Evolutionary conservation across 768 basidiomycete genomes (phyloP), one percentile per base, ranked within the genome.

Genomic region (Megacollybia marginata): DNA sequence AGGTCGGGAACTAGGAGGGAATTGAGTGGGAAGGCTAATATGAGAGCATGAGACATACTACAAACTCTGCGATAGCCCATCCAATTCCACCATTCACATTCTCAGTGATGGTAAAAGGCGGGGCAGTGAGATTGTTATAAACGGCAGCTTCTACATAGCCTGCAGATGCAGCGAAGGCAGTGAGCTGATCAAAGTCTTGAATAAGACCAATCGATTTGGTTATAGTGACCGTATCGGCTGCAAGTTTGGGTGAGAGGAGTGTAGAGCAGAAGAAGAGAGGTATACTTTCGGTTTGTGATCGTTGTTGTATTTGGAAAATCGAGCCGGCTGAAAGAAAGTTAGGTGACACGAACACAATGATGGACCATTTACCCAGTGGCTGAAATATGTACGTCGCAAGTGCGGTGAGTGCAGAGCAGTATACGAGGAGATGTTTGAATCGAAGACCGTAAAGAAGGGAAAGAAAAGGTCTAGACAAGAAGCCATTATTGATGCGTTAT

Each of bases 51-150:
- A 31, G 32, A 51, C 69, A 40, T 51, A 80, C 83, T 23, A 61
- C 52, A 51, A 84, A 83, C 52, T 73, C 61, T 1, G 76, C 73
- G 19, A 73, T 72, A 7, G 83, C 69, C 83, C 83, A 86, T 1
- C 59, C 65, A 0, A 59, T 59, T 20, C 16, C 20, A n/a, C n/a
- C n/a, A n/a, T n/a, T n/a, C n/a, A n/a, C n/a, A 6, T 28, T 28
- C 23, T 28, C 4, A 28, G 6, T 3, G 7, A 55, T 45, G 18
- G 85, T 65, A 55, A 83, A 86, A 8, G 81, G 77, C 1, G 85
- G 85, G 50, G 83, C 79, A 5, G 65, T 57, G 6, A 85, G 59
- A 15, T 61, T 56, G 53, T 77, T 69, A 34, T 72, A 61, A 4
- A 70, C 70, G 6, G 73, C 68, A 15, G 73, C 70, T 43, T 75